These are phyloP conservation scores for Mucor piriformis DNA, from an alignment of 371 early-diverging fungal genomes.

Conservation along the genomic window DNA sequence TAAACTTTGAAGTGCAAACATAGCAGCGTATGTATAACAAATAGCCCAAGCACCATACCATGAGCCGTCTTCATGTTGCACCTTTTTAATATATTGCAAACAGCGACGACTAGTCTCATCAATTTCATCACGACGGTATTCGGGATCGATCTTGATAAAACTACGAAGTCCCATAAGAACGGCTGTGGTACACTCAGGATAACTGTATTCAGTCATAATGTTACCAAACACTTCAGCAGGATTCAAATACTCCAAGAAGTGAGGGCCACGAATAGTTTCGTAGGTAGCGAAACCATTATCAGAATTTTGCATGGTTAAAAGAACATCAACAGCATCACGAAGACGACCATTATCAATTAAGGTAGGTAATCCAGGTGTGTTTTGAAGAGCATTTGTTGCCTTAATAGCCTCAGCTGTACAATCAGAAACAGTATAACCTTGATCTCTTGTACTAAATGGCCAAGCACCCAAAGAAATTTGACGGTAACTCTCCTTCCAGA, in stretches of 20 bases:
- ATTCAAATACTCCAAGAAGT: constrained; percentile 84
- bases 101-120: constrained; percentile 68
- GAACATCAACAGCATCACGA: constrained; percentile 85
- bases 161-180: constrained; percentile 82
- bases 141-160: constrained; percentile 78
- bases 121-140: constrained; percentile 83
- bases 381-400: constrained; percentile 78
- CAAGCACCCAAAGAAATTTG: constrained; percentile 90
- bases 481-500: constrained; percentile 75
- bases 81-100: constrained; percentile 70
- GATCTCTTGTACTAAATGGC: constrained; percentile 95
- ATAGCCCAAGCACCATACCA: constrained; percentile 98
- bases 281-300: constrained; percentile 93
- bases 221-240: constrained; percentile 95
- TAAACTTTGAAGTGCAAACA: constrained; percentile 91
- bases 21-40: constrained; percentile 96
- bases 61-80: constrained; percentile 84
- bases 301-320: constrained; percentile 90
- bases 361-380: constrained; percentile 49
- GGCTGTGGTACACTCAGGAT: constrained; percentile 97
- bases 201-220: constrained; percentile 97
- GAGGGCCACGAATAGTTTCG: constrained; percentile 82
- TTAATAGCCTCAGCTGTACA: constrained; percentile 97
- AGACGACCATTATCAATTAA: constrained; percentile 63
- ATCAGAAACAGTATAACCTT: constrained; percentile 94